These are phyloP conservation scores for Caryopteris hybrid DNA, from an alignment of 305 asterid genomes.

Conservation along the genomic window DNA sequence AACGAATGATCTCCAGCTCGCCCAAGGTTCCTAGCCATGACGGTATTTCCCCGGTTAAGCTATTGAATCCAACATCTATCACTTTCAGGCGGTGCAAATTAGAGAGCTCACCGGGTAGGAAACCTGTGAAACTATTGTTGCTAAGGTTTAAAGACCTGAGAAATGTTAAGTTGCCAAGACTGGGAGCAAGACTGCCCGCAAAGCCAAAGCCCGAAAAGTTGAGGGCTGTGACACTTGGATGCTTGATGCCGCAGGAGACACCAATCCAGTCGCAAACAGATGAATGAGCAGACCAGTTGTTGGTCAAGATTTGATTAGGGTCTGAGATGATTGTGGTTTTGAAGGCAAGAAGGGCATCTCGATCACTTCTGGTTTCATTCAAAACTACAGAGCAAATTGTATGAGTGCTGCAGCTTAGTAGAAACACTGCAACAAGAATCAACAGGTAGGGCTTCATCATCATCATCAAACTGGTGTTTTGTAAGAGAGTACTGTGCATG, in stretches of 20 bases:
- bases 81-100: conserved; percentile 15
- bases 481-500: too few relatives aligned
- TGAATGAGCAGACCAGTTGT: conserved; percentile 30
- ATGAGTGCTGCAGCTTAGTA: neutral
- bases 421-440: too few relatives aligned
- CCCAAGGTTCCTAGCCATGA: conserved; percentile 37
- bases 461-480: too few relatives aligned
- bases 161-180: conserved; percentile 47
- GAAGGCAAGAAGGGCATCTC: conserved; percentile 26
- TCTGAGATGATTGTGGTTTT: conserved; percentile 25
- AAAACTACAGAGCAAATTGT: neutral
- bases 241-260: conserved; percentile 22
- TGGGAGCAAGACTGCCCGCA: conserved; percentile 32
- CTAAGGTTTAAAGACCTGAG: conserved; percentile 34
- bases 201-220: conserved; percentile 34
- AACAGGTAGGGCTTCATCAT: too few relatives aligned
- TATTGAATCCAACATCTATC: conserved; percentile 26
- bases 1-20: conserved; percentile 10
- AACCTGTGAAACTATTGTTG: conserved; percentile 35
- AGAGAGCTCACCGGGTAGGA: conserved; percentile 32
- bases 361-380: neutral
- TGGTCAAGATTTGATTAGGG: conserved; percentile 17
- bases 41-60: conserved; percentile 35
- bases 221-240: conserved; percentile 32
- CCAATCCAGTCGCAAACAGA: conserved; percentile 50